Conservation (phyloP, 306 rosid species). For the Medicago ruthenica region DNA sequence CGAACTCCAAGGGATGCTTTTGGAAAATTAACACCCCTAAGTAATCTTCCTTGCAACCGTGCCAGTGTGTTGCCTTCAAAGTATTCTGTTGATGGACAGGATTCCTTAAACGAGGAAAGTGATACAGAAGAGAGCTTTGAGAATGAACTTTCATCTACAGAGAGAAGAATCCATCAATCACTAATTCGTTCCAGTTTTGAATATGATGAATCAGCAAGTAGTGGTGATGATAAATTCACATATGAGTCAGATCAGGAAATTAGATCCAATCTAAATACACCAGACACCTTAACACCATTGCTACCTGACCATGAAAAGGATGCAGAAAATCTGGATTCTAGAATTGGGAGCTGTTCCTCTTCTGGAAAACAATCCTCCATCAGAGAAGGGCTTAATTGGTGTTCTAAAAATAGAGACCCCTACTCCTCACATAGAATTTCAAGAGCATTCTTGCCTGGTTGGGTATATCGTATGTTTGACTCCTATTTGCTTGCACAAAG, state of each 20-base stretch:
- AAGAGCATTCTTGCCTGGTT: conserved; percentile 78
- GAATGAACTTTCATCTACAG: conserved; percentile 62
- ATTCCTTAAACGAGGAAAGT: conserved; percentile 51
- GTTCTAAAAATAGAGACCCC: conserved; percentile 42
- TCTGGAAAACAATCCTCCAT: conserved; percentile 49
- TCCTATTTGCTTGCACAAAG: conserved; percentile 87
- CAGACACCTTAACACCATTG: conserved; percentile 50
- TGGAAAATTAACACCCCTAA: conserved; percentile 59
- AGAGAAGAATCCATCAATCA: conserved; percentile 70
- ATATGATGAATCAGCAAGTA: conserved; percentile 62
- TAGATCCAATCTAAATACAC: conserved; percentile 49
- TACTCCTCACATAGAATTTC: conserved; percentile 60
- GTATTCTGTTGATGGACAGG: conserved; percentile 47
- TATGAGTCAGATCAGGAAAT: conserved; percentile 57
- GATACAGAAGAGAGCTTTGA: conserved; percentile 83
- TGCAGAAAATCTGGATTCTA: conserved; percentile 44
- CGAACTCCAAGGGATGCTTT: conserved; percentile 82
- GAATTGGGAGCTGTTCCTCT: conserved; percentile 58
- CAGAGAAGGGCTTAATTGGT: conserved; percentile 44
- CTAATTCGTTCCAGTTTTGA: conserved; percentile 54
- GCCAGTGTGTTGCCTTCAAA: conserved; percentile 37
- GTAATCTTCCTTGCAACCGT: conserved; percentile 36
- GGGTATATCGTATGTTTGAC: conserved; percentile 92
- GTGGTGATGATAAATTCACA: conserved; percentile 52
- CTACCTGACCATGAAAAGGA: conserved; percentile 52